Evolutionary conservation across 2,329 filamentous ascomycete genomes (phyloP).

Genomic region (Catunica adiposa): DNA sequence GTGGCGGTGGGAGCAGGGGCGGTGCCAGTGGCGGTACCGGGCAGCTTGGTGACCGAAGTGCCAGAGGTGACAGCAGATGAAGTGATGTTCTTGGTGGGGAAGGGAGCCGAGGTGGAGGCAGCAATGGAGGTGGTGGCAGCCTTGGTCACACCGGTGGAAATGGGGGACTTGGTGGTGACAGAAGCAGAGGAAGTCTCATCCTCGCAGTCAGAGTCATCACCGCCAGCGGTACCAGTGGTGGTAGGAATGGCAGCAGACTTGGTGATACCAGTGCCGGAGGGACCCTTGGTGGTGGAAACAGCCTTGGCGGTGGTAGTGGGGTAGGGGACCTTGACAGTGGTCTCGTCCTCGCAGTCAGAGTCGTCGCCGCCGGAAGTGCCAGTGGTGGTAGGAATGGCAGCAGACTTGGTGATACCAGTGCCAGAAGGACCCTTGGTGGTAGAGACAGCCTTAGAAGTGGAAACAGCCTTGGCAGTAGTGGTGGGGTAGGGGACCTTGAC

Average conservation of each 20-base stretch:
- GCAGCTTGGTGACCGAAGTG: not conserved
- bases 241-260: not conserved
- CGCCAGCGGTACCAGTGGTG: not conserved
- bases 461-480: not conserved
- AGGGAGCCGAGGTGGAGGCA: not conserved
- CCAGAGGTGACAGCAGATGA: not conserved
- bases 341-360: conserved; percentile 6
- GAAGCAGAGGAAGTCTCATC: not conserved
- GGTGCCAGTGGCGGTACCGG: not conserved
- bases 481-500: not conserved
- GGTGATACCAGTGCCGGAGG: not conserved
- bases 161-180: not conserved
- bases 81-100: not conserved
- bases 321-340: not conserved
- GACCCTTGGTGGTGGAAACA: not conserved
- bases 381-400: not conserved
- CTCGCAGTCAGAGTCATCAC: conserved; percentile 2
- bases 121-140: not conserved
- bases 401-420: not conserved
- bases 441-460: too few species aligned
- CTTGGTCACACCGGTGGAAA: not conserved
- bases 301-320: not conserved
- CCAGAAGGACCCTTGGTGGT: not conserved
- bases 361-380: not conserved
- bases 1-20: not conserved